These are phyloP conservation scores for Lactifluus rugatus DNA, from an alignment of 768 basidiomycete genomes.

Conservation along the genomic window DNA sequence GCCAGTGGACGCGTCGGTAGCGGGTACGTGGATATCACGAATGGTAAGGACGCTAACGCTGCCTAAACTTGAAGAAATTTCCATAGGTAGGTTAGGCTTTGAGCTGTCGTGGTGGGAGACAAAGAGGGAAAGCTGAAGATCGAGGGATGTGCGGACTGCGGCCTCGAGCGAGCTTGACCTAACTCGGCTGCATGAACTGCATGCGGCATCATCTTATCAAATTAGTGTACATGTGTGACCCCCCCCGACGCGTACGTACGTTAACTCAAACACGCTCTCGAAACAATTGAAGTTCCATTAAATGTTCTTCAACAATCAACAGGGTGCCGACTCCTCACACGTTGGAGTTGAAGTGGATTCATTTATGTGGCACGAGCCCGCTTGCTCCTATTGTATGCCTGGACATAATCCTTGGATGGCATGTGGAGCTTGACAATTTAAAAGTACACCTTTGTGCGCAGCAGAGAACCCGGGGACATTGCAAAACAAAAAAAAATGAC, in stretches of 20 bases:
- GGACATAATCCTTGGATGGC: no score
- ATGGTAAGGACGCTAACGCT: constrained; percentile 16
- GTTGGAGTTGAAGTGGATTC: neutral
- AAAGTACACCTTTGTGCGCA: no score
- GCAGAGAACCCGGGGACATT: no score
- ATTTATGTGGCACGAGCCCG: neutral
- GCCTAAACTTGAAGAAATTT: constrained; percentile 7
- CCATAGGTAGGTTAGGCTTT: neutral
- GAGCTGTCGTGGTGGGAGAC: neutral
- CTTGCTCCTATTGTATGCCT: no score
- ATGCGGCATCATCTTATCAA: constrained; percentile 7
- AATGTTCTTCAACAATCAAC: no score
- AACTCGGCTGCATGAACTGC: neutral
- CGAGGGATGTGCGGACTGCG: neutral
- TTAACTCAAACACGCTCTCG: no score
- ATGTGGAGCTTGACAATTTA: no score
- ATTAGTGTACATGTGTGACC: neutral
- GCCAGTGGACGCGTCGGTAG: constrained; percentile 12
- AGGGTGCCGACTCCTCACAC: no score
- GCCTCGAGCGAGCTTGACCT: neutral
- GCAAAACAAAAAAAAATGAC: no score
- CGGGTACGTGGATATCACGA: constrained; percentile 4
- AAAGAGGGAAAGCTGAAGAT: neutral
- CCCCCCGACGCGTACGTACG: no score
- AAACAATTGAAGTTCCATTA: no score